Evolutionary conservation across 2,329 filamentous ascomycete species (phyloP).

Genomic region (Paramyrothecium sp.): DNA sequence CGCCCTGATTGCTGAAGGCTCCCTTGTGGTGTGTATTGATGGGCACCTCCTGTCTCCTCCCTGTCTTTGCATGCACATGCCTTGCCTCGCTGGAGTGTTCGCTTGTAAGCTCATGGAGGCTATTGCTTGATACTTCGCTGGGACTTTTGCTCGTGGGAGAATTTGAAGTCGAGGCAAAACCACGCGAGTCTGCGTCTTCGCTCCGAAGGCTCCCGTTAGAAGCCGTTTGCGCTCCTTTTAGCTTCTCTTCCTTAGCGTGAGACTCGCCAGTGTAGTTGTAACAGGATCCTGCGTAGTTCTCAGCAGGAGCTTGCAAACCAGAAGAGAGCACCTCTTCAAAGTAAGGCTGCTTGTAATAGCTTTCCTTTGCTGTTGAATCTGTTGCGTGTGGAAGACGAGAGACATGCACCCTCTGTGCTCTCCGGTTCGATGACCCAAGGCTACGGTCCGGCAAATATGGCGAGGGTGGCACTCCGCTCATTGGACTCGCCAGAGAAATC

Average conservation of each 20-base stretch:
- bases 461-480: constrained; percentile 6
- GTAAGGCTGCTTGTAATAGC: constrained; percentile 18
- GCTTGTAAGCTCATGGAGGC: too few relatives aligned
- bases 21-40: too few relatives aligned
- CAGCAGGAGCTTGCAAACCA: neutral
- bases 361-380: neutral
- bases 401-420: constrained; percentile 18
- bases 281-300: neutral
- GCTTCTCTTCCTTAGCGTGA: neutral
- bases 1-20: too few relatives aligned
- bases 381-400: neutral
- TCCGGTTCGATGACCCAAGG: constrained; percentile 22
- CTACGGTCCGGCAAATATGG: constrained; percentile 19
- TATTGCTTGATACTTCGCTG: too few relatives aligned
- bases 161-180: too few relatives aligned
- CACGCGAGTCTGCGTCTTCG: neutral
- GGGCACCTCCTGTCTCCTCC: too few relatives aligned
- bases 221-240: too few relatives aligned
- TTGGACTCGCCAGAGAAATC: neutral
- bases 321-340: constrained; percentile 20
- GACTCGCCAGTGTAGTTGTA: too few relatives aligned
- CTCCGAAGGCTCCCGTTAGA: neutral
- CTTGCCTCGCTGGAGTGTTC: too few relatives aligned
- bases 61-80: too few relatives aligned
- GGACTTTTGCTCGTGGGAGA: too few relatives aligned